Evolutionary conservation across 2,329 filamentous ascomycete genomes (phyloP), one percentile per base, ranked within the genome.

Genomic region (Chrysoporthe puriensis): DNA sequence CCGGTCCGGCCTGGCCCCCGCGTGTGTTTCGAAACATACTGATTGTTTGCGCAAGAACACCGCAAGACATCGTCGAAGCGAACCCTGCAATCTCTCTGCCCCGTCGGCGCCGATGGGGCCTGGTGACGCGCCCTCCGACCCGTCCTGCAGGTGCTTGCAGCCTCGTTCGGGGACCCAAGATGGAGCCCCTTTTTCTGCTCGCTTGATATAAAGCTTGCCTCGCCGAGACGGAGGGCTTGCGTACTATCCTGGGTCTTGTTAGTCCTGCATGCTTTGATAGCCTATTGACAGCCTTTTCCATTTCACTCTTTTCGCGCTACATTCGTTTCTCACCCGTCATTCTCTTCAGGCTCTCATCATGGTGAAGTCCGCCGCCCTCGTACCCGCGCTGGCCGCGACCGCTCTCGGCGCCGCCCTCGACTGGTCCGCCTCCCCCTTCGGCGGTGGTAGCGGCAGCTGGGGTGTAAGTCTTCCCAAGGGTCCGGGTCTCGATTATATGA

Each of bases 341-440:
- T 52, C 9, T 50, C 16, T 42, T 32, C 46, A 13, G n/a, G 18
- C 18, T 18, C 42, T 42, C 48, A 69, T 56, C 7, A 69, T 69
- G 67, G 44, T 66, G 14, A 67, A 62, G 26, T 52, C 68, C 6
- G 42, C 67, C 26, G 62, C 56, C 60, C 21, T 62, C n/a, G 11
- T 69, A 21, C 64, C 68, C 43, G 62, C 68, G 40, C 62, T 69
- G 62, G 65, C 62, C 58, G 65, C 54, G 14, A 62, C 54, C 34
- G 67, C 50, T 43, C 44, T 69, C 34, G 68, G 46, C 9, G 44
- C 62, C 44, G 50, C 62, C n/a, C 50, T 64, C n/a, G 62, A 32
- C 40, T 58, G 40, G 62, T 44, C 32, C 16, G 32, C 48, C n/a
- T 54, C 48, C 16, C 36, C 32, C 36, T 57, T 46, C 40, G 36